phyloP scores from a whole-genome alignment of 2,329 filamentous ascomycete genomes.

The Colletotrichum somersetense region DNA sequence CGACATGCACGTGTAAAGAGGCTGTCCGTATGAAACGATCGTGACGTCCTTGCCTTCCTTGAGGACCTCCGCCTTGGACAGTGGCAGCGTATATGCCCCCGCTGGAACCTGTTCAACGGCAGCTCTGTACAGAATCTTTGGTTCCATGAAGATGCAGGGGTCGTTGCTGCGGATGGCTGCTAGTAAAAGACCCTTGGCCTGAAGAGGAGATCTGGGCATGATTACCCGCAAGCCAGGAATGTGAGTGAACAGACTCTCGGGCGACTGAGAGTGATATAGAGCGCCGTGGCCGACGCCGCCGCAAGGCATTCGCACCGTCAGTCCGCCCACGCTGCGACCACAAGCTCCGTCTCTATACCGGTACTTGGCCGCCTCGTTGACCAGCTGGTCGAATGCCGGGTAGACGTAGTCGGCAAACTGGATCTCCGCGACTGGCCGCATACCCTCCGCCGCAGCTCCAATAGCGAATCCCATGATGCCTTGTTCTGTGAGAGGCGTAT shows the following conservation, averaged over 20 bases:
- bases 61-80: constrained; percentile 87
- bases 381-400: constrained; percentile 92
- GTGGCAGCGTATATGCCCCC: constrained; percentile 82
- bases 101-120: constrained; percentile 92
- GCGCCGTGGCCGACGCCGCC: constrained; percentile 91
- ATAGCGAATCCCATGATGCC: constrained; percentile 95
- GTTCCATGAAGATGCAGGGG: constrained; percentile 93
- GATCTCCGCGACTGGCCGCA: constrained; percentile 93
- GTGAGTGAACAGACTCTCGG: constrained; percentile 89
- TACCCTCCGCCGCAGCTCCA: constrained; percentile 88
- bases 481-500: constrained; percentile 94
- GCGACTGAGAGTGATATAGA: constrained; percentile 89
- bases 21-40: constrained; percentile 89
- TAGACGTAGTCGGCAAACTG: constrained; percentile 97
- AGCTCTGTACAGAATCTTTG: constrained; percentile 91
- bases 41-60: constrained; percentile 86
- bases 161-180: constrained; percentile 84
- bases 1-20: constrained; percentile 83
- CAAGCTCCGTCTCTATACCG: constrained; percentile 78
- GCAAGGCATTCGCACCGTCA: constrained; percentile 91
- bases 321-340: constrained; percentile 75
- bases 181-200: constrained; percentile 89
- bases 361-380: constrained; percentile 93
- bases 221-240: constrained; percentile 88
- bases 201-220: constrained; percentile 85